Evolutionary conservation across 148 eudicot species (phyloP), one percentile per base, ranked within the genome.

Genomic region (Mesembryanthemum crystallinum): DNA sequence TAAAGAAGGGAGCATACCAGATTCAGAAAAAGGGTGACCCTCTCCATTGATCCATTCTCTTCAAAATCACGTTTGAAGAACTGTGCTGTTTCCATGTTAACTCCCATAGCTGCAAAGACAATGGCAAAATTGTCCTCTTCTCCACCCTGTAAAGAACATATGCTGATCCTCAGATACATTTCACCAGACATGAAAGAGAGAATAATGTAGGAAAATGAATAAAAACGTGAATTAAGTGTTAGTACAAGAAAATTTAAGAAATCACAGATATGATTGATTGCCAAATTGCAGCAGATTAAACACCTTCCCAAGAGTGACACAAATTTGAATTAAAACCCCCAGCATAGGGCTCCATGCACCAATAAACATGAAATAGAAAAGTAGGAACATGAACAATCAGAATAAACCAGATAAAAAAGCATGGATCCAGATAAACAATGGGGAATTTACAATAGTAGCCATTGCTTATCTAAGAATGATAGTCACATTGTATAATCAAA

Each of bases 101-200:
- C 99, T 78, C 99, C 99, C 99, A 95, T 95, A 62, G 99, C 99
- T 32, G 99, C 99, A 85, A 95, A 95, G 24, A 95, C 97, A 86
- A 95, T 95, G 76, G 99, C 99, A 89, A 95, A 95, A 80, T 92
- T 92, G 87, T 95, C 99, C 80, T 95, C 99, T 86, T 82, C 96
- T 37, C 76, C 90, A 23, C 78, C 89, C 93, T 93, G 81, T 47
- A 76, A 49, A 32, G 42, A 12, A 67, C 4, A 45, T 24, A 61
- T 10, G 27, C 28, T 66, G 45, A 25, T 29, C 54, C 23, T 69
- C 72, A 72, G 0, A 59, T 24, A 67, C 10, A 25, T 45, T 35
- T 37, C 30, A 8, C 33, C 12, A 63, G 47, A 76, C 11, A 37
- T 42, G 28, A 10, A 18, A 14, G 47, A 74, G 35, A 25, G 51